Percentiles rank a stretch among this genome's conserved stretches.
These are phyloP conservation scores for Sarocladium strictum DNA, from an alignment of 2,329 filamentous ascomycete genomes.

Conservation along the genomic window DNA sequence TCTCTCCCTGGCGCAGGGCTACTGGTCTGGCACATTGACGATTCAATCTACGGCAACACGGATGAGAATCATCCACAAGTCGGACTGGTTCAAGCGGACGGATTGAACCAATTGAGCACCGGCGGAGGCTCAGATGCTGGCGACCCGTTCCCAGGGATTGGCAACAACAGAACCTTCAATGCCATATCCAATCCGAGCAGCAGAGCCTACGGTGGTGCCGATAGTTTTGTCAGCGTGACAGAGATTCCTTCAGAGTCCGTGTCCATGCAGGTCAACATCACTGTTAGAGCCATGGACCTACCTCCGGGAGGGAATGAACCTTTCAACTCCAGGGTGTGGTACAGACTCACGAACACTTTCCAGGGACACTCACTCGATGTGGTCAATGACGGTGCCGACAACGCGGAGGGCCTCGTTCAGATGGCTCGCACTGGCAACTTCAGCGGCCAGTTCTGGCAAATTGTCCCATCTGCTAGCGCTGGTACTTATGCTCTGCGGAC, in stretches of 20 bases:
- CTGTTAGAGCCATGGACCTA: neutral
- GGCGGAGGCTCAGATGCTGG: neutral
- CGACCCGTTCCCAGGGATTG: conserved; percentile 1
- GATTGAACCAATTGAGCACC: neutral
- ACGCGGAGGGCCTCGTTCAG: conserved; percentile 1
- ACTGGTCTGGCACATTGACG: conserved; percentile 7
- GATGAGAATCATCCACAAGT: conserved; percentile 2
- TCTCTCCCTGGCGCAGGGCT: neutral
- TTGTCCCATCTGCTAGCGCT: neutral
- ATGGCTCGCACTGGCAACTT: conserved; percentile 4
- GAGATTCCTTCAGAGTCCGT: neutral
- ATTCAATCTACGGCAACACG: neutral
- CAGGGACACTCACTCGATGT: conserved; percentile 6
- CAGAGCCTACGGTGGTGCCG: neutral
- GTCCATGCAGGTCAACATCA: conserved; percentile 7
- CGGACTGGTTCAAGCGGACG: conserved; percentile 1
- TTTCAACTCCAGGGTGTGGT: conserved; percentile 3
- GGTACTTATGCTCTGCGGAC: neutral
- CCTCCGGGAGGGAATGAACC: neutral
- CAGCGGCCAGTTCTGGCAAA: conserved; percentile 6
- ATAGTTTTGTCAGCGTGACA: conserved; percentile 1
- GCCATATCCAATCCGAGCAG: neutral
- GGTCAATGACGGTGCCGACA: conserved; percentile 2
- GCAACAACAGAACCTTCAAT: neutral
- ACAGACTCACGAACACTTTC: conserved; percentile 6